Evolutionary conservation across 306 rosid genomes (phyloP).

Genomic region (Sicyos edulis): DNA sequence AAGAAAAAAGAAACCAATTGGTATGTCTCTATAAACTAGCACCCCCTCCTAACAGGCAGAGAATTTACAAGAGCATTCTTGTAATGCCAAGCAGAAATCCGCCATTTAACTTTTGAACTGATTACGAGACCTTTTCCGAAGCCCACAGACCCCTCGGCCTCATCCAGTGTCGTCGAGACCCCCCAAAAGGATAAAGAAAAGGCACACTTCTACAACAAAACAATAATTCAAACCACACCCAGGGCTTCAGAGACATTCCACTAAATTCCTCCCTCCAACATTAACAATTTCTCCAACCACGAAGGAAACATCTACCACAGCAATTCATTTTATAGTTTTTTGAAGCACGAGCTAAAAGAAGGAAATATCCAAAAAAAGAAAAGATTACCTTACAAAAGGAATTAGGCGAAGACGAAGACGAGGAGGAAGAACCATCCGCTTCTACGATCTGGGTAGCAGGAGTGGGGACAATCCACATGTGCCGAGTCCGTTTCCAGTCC

Average conservation of each 20-base stretch:
- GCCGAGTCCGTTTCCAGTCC: conserved; percentile 51
- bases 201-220: not conserved
- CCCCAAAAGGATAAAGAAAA: not conserved
- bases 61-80: not conserved
- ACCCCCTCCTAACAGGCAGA: not conserved
- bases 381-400: conserved; percentile 45
- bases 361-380: not conserved
- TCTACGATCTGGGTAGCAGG: conserved; percentile 34
- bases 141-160: conserved; percentile 11
- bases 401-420: conserved; percentile 35
- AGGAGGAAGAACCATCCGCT: conserved; percentile 42
- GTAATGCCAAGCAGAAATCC: conserved; percentile 8
- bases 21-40: not conserved
- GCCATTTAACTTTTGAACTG: not conserved
- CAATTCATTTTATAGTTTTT: not conserved
- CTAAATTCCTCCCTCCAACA: conserved; percentile 9
- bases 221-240: not conserved
- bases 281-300: not conserved
- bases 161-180: not conserved
- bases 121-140: not conserved
- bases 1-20: not conserved
- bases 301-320: not conserved
- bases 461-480: conserved; percentile 52
- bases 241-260: conserved; percentile 2
- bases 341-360: not conserved